A percentile compares a stretch with the other conserved stretches of the same genome.
Evolutionary conservation across 176 grass and related monocot genomes (phyloP).

Genomic region (Rhynchospora breviuscula): DNA sequence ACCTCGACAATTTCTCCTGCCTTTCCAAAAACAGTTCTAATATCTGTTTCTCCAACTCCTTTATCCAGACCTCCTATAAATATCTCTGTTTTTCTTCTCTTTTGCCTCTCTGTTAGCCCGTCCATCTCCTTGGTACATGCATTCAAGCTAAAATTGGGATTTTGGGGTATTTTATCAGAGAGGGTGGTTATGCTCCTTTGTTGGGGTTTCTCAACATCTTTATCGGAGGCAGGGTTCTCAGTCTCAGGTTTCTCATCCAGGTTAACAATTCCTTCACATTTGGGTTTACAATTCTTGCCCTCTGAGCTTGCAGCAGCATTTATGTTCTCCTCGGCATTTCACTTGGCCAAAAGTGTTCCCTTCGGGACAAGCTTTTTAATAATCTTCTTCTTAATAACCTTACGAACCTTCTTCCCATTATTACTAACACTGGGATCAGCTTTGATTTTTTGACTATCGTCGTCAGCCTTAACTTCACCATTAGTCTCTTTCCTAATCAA

Average conservation of each 20-base stretch:
- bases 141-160: neutral
- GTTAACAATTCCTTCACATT: neutral
- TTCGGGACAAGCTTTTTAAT: slow-evolving; percentile 32
- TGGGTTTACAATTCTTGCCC: neutral
- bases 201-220: neutral
- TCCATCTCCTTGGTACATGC: slow-evolving; percentile 7
- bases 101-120: slow-evolving; percentile 37
- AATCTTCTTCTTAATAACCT: slow-evolving; percentile 22
- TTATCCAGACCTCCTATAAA: slow-evolving; percentile 59
- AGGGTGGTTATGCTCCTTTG: neutral
- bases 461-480: neutral
- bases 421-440: neutral
- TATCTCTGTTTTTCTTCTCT: slow-evolving; percentile 45
- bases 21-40: slow-evolving; percentile 33
- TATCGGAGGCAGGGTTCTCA: neutral
- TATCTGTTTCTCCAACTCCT: slow-evolving; percentile 44
- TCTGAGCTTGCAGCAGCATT: neutral
- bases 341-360: slow-evolving; percentile 30
- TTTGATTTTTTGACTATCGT: neutral
- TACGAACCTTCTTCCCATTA: slow-evolving; percentile 23
- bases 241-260: neutral
- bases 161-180: neutral
- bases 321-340: neutral
- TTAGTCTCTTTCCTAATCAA: neutral
- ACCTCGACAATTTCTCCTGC: slow-evolving; percentile 49